These are phyloP conservation scores for Aureobasidium uvarum DNA, from an alignment of 2,329 filamentous ascomycete species.

Conservation along the genomic window DNA sequence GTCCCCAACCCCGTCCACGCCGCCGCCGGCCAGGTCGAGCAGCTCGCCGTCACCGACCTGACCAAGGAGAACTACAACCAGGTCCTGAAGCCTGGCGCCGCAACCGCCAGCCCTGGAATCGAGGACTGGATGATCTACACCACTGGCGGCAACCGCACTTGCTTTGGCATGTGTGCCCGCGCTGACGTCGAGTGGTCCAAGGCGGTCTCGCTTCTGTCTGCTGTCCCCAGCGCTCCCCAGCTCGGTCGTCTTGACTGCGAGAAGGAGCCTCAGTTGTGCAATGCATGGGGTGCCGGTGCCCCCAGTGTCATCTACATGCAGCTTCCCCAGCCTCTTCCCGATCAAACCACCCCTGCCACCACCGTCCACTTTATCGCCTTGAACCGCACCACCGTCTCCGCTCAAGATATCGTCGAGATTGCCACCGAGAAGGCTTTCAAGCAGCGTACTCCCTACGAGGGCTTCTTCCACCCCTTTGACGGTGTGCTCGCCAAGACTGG, in stretches of 20 bases:
- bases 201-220: conserved; percentile 55
- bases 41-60: conserved; percentile 56
- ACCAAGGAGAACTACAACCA: conserved; percentile 70
- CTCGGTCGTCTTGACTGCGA: conserved; percentile 73
- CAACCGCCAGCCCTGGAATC: conserved; percentile 57
- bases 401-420: conserved; percentile 62
- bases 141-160: conserved; percentile 75
- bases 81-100: conserved; percentile 61
- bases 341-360: conserved; percentile 62
- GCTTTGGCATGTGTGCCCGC: conserved; percentile 65
- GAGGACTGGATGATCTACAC: conserved; percentile 76
- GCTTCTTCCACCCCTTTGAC: conserved; percentile 74
- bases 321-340: conserved; percentile 58
- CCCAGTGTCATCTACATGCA: conserved; percentile 65
- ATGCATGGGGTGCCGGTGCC: conserved; percentile 65
- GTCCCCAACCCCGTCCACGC: conserved; percentile 49
- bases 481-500: conserved; percentile 63
- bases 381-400: conserved; percentile 67
- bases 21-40: conserved; percentile 49
- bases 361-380: conserved; percentile 64
- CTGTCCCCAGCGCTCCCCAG: conserved; percentile 61
- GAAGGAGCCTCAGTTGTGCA: conserved; percentile 70
- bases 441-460: conserved; percentile 55
- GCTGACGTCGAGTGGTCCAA: conserved; percentile 62
- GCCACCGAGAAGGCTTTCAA: conserved; percentile 59